These are phyloP conservation scores for Syncephalastrum monosporum DNA, from an alignment of 371 early-diverging fungal genomes.

Conservation along the genomic window DNA sequence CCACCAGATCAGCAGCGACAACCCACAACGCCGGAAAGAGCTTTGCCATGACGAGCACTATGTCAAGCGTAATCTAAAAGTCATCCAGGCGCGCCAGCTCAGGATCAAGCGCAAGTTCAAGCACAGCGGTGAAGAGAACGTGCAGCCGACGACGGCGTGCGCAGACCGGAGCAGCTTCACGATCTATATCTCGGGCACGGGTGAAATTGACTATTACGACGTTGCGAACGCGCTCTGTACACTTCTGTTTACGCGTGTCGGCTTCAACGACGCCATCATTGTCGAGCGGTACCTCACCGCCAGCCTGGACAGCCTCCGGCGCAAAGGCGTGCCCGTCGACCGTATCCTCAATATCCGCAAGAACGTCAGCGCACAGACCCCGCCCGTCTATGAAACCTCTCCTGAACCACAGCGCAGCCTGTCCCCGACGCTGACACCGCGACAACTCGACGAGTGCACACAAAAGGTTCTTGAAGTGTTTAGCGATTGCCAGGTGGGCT, in stretches of 20 bases:
- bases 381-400: not conserved
- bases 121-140: conserved; percentile 49
- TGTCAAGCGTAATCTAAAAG: conserved; percentile 51
- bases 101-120: conserved; percentile 66
- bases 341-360: conserved; percentile 73
- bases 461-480: conserved; percentile 60
- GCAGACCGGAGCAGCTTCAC: conserved; percentile 52
- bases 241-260: conserved; percentile 59
- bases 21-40: conserved; percentile 54
- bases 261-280: conserved; percentile 69
- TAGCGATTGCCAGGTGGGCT: conserved; percentile 67
- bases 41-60: conserved; percentile 51
- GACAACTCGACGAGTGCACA: conserved; percentile 39
- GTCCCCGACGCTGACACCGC: conserved; percentile 19
- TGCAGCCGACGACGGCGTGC: conserved; percentile 70
- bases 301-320: conserved; percentile 54
- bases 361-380: conserved; percentile 13
- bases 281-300: conserved; percentile 66
- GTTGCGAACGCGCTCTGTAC: conserved; percentile 64
- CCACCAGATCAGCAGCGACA: conserved; percentile 68
- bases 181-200: conserved; percentile 60
- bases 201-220: conserved; percentile 79
- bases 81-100: conserved; percentile 55
- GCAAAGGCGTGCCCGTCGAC: conserved; percentile 89
- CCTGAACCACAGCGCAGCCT: conserved; percentile 1